Base-by-base conservation (phyloP, 148 eudicot genomes). In the Beta vulgaris region DNA sequence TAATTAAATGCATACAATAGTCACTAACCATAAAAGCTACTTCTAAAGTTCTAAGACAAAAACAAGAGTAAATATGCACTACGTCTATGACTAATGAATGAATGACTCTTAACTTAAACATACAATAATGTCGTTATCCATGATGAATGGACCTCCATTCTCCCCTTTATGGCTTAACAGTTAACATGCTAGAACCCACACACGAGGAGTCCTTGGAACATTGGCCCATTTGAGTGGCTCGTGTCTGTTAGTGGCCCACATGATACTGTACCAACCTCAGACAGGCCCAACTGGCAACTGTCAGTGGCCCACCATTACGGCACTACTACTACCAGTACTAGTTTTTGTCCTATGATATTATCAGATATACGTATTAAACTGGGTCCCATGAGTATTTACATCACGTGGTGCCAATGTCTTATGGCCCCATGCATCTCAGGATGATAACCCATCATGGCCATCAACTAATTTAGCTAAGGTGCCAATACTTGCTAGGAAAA, bases 231-330 rank as follows among this genome's bases (percentile, higher is more conserved):
- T 57, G 13, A 39, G 13, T n/a, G 35, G 21, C 37, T 57, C 9
- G 25, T 35, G 62, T 53, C 46, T 0, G 28, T 4, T 7, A 53
- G 65, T 57, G 48, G 51, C 2, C 64, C 74, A 37, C 53, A 25
- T 10, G 35, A 26, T 13, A 18, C 64, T 6, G 18, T 18, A 12
- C 54, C 29, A 72, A 55, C 65, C 46, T 71, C 74, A 53, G 59
- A 72, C 37, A 68, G 55, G 55, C 72, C 72, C 67, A 62, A 62
- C 40, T 62, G 26, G 15, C 19, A 57, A 55, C 62, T 36, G 44
- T 14, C 2, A 9, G 8, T 72, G 74, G 40, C 74, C 74, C 74
- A 36, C 62, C 44, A 55, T 19, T 62, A 62, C 42, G 25, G 43
- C 14, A 62, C 1, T 61, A 34, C 9, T 61, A 34, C 23, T 35